These are phyloP conservation scores for Acarospora socialis DNA, from an alignment of 2,329 filamentous ascomycete genomes.

Conservation along the genomic window DNA sequence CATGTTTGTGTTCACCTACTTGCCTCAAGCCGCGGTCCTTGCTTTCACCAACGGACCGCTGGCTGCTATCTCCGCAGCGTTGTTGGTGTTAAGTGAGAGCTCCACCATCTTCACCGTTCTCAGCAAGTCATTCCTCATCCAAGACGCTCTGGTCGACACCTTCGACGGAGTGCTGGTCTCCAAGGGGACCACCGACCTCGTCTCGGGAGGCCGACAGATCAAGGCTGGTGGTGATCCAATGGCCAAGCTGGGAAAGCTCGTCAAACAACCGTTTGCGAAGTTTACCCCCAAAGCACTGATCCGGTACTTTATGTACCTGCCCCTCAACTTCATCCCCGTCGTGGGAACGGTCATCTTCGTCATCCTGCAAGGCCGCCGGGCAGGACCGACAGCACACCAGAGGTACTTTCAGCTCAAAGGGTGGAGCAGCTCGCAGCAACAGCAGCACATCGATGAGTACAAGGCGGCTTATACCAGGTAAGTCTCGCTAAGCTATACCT, in stretches of 20 bases:
- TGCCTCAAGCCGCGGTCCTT: conserved; percentile 68
- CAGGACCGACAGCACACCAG: conserved; percentile 39
- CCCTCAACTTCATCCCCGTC: conserved; percentile 84
- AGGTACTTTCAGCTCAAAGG: conserved; percentile 87
- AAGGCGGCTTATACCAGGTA: conserved; percentile 69
- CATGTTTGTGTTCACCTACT: conserved; percentile 83
- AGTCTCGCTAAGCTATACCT: conserved; percentile 21
- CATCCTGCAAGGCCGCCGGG: conserved; percentile 50
- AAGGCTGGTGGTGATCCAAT: conserved; percentile 41
- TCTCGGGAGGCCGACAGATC: conserved; percentile 61
- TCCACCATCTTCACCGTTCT: conserved; percentile 36
- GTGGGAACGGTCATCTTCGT: conserved; percentile 75
- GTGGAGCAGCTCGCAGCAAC: conserved; percentile 52
- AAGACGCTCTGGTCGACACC: conserved; percentile 72
- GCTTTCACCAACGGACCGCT: conserved; percentile 71
- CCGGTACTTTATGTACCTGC: conserved; percentile 70
- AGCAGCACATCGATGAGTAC: conserved; percentile 55
- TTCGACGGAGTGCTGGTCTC: conserved; percentile 61
- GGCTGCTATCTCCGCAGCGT: conserved; percentile 43
- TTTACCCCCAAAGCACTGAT: conserved; percentile 48
- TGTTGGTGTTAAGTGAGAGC: conserved; percentile 47
- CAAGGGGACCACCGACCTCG: conserved; percentile 43
- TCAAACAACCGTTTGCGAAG: conserved; percentile 40
- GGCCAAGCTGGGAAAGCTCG: conserved; percentile 41
- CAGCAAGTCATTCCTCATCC: conserved; percentile 59